These are phyloP conservation scores for Paragyromitra xinjiangensis DNA, from an alignment of 495 filamentous ascomycete genomes.

Conservation along the genomic window DNA sequence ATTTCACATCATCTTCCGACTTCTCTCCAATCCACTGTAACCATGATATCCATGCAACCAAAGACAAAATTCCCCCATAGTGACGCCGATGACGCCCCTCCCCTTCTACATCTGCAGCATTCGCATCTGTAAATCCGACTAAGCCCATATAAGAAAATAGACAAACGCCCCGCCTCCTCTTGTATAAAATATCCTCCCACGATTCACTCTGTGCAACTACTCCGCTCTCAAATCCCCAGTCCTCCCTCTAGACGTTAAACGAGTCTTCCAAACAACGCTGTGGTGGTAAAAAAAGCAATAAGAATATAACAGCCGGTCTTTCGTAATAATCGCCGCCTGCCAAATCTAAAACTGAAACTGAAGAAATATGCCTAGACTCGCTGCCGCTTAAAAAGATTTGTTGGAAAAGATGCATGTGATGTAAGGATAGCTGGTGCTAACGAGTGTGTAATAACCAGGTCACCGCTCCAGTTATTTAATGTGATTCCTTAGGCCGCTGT, in stretches of 20 bases:
- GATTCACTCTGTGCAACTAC: conserved; percentile 2
- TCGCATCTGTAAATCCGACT: conserved; percentile 44
- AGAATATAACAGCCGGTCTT: conserved; percentile 35
- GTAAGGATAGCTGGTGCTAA: conserved; percentile 7
- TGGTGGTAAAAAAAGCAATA: conserved; percentile 33
- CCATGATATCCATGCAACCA: conserved; percentile 30
- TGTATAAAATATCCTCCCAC: conserved; percentile 35
- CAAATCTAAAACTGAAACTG: conserved; percentile 46
- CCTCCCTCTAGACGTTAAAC: conserved; percentile 34
- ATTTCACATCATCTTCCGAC: conserved; percentile 33
- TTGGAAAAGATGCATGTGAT: conserved; percentile 22
- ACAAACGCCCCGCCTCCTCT: conserved; percentile 48
- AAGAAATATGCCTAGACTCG: conserved; percentile 28
- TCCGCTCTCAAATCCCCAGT: neutral
- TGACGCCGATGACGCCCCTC: conserved; percentile 38
- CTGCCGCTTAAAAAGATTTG: conserved; percentile 23
- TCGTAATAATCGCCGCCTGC: conserved; percentile 38
- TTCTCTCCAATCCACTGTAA: conserved; percentile 22
- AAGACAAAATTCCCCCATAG: conserved; percentile 25
- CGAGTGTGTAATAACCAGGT: neutral
- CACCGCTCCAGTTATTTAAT: neutral
- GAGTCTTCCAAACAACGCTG: conserved; percentile 22
- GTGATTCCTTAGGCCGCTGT: neutral
- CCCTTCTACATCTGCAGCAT: conserved; percentile 31
- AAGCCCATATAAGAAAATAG: conserved; percentile 51